A percentile compares a stretch with the other conserved stretches of the same genome.
These are phyloP conservation scores for Hemileccinum hortonii DNA, from an alignment of 1,284 basidiomycete genomes.

Conservation along the genomic window DNA sequence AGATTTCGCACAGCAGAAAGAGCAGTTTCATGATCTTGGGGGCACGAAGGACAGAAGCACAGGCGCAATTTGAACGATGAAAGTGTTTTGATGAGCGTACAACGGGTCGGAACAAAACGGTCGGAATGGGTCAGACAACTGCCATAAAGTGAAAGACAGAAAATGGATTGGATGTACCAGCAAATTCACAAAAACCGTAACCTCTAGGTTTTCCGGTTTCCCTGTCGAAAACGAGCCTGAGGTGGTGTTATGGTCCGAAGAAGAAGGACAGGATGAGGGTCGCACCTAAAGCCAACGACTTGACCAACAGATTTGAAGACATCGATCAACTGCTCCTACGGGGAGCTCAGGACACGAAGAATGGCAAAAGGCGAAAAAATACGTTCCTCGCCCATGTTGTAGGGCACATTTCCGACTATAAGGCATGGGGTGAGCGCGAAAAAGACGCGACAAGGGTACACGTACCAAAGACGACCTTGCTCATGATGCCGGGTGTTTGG, in stretches of 20 bases:
- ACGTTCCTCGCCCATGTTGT: constrained; percentile 76
- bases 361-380: neutral
- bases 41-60: constrained; percentile 12
- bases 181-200: constrained; percentile 97
- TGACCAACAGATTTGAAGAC: constrained; percentile 86
- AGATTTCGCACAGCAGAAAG: constrained; percentile 83
- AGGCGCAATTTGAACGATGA: constrained; percentile 10
- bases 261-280: neutral
- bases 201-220: constrained; percentile 96
- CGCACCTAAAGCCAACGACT: constrained; percentile 81
- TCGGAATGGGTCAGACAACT: constrained; percentile 42
- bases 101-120: constrained; percentile 19
- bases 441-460: neutral
- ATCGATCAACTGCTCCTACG: constrained; percentile 74
- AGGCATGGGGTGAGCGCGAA: constrained; percentile 1
- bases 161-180: constrained; percentile 64
- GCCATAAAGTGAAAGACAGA: constrained; percentile 27
- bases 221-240: constrained; percentile 91
- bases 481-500: constrained; percentile 19
- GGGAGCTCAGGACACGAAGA: constrained; percentile 12
- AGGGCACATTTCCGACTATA: constrained; percentile 81
- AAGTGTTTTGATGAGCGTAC: constrained; percentile 11
- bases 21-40: constrained; percentile 85
- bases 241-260: neutral
- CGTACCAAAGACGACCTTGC: constrained; percentile 36